Conservation (phyloP, 768 basidiomycete genomes). For the Fomitopsis serialis region DNA sequence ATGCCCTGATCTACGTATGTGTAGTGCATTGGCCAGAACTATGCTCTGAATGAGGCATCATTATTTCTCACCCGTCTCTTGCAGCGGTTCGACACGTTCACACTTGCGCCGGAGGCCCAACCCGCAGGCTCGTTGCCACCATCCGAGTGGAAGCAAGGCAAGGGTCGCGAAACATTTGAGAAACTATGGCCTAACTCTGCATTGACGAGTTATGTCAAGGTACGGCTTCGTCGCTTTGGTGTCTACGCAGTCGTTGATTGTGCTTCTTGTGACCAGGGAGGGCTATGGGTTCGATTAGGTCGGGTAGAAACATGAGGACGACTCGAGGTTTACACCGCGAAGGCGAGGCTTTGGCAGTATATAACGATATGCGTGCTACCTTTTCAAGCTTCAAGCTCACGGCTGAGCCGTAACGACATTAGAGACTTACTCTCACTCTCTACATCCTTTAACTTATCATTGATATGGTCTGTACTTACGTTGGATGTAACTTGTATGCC, state of each 20-base stretch:
- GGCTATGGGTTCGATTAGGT: slow-evolving; percentile 41
- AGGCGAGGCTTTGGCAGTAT: no score
- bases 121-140: slow-evolving; percentile 61
- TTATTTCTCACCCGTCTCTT: slow-evolving; percentile 65
- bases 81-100: slow-evolving; percentile 57
- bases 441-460: no score
- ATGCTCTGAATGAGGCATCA: slow-evolving; percentile 73
- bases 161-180: slow-evolving; percentile 44
- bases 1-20: background rate
- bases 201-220: slow-evolving; percentile 64
- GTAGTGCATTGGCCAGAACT: slow-evolving; percentile 69
- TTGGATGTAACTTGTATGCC: no score
- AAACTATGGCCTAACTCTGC: slow-evolving; percentile 58
- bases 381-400: no score
- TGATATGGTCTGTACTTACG: no score
- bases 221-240: slow-evolving; percentile 14
- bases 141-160: slow-evolving; percentile 43
- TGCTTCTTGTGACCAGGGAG: slow-evolving; percentile 10
- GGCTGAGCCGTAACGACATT: no score
- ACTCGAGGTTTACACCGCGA: no score
- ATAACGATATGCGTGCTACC: no score
- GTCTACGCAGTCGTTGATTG: background rate
- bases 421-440: no score
- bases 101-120: slow-evolving; percentile 55
- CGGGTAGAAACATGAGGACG: background rate